Percentiles rank a stretch among this genome's conserved stretches.
Conservation (phyloP, 495 filamentous ascomycete genomes). For the Clavariopsis aquatica region DNA sequence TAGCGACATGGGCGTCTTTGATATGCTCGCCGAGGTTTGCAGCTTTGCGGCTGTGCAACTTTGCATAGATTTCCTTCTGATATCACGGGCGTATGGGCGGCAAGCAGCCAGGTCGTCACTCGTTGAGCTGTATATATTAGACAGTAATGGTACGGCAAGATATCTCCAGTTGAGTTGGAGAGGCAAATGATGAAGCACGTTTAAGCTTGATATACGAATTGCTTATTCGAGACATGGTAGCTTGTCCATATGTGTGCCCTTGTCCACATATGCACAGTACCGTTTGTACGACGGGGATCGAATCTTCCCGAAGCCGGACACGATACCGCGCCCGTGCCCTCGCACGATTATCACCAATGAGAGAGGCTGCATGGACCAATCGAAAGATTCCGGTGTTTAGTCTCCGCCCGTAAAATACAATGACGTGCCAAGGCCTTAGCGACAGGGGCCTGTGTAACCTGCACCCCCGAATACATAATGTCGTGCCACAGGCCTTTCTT, state of each 20-base stretch:
- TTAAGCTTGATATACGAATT: neutral
- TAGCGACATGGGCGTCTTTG: conserved; percentile 2
- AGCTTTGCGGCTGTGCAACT: neutral
- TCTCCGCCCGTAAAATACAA: neutral
- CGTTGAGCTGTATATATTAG: conserved; percentile 1
- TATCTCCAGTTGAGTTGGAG: conserved; percentile 6
- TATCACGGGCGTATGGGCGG: neutral
- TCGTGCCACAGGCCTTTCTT: neutral
- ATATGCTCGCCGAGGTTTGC: neutral
- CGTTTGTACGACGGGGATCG: no score
- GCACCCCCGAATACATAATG: neutral
- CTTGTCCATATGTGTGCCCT: neutral
- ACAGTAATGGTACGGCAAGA: neutral
- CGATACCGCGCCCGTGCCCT: no score
- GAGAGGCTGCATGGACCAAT: neutral
- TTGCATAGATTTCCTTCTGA: conserved; percentile 1
- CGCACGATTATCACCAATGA: no score
- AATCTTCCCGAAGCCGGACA: no score
- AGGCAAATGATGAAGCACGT: neutral
- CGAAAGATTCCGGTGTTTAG: neutral
- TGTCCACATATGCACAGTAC: no score
- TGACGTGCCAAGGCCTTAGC: neutral
- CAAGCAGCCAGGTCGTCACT: neutral
- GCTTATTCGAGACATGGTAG: neutral
- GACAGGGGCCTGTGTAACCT: neutral